Conservation (phyloP, 345 rosid genomes). For the Camelina laxa region DNA sequence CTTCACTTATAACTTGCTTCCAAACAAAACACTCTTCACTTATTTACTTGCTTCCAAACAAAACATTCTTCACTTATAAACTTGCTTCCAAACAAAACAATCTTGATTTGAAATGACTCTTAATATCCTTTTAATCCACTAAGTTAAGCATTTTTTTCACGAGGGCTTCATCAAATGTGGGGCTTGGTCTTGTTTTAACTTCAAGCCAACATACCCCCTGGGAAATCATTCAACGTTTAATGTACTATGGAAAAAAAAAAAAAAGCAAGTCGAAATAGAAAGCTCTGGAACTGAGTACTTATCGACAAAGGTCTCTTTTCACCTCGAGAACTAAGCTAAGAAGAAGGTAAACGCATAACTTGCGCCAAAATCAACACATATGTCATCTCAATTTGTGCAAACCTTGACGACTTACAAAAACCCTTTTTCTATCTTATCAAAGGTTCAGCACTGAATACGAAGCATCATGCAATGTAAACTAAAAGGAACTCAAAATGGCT, state of each 20-base stretch:
- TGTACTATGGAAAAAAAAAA: conserved; percentile 51
- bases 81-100: conserved; percentile 27
- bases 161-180: conserved; percentile 83
- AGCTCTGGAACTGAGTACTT: conserved; percentile 17
- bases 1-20: conserved; percentile 50
- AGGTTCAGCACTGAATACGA: neutral
- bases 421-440: neutral
- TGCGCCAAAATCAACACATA: neutral
- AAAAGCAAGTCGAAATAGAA: conserved; percentile 32
- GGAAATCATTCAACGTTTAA: conserved; percentile 81
- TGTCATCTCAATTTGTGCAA: neutral
- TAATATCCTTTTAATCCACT: conserved; percentile 61
- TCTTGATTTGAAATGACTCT: conserved; percentile 53
- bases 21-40: conserved; percentile 51
- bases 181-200: conserved; percentile 93
- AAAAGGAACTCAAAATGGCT: neutral
- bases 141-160: conserved; percentile 60
- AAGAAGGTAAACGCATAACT: neutral
- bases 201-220: conserved; percentile 99
- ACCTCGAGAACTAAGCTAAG: conserved; percentile 24
- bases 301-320: conserved; percentile 15
- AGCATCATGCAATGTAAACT: neutral
- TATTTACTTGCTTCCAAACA: conserved; percentile 34
- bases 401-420: neutral
- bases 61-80: conserved; percentile 50